Conservation (phyloP, 257 asterid species). For the Solanum arcanum region DNA sequence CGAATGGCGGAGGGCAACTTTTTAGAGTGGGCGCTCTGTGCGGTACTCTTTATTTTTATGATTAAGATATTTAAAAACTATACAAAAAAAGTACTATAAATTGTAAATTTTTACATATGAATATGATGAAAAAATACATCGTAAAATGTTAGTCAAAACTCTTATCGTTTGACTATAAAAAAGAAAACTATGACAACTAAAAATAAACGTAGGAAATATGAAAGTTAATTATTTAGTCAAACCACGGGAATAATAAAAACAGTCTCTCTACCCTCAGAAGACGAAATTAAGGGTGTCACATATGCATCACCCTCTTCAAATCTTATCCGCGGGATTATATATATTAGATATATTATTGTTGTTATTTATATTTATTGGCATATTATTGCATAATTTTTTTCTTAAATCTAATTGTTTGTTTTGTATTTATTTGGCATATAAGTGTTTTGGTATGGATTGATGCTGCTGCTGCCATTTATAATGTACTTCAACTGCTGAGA, state of each 20-base stretch:
- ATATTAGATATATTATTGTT: neutral
- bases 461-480: slow-evolving; percentile 48
- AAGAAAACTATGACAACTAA: too few species aligned
- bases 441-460: slow-evolving; percentile 46
- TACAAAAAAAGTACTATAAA: too few species aligned
- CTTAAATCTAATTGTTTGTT: neutral
- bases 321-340: neutral
- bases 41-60: too few species aligned
- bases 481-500: slow-evolving; percentile 37
- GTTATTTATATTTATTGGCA: neutral
- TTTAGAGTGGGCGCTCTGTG: too few species aligned
- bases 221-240: neutral
- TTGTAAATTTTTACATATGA: too few species aligned
- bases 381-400: neutral
- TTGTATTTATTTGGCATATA: neutral
- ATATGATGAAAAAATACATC: too few species aligned
- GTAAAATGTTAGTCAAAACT: too few species aligned
- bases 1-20: too few species aligned
- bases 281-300: accelerated
- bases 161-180: too few species aligned
- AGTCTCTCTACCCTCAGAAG: neutral
- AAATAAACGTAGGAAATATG: neutral
- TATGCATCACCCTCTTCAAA: neutral
- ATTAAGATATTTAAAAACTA: too few species aligned
- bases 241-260: neutral